phyloP scores from a whole-genome alignment of 2,329 filamentous ascomycete genomes.

The Calonectria hongkongensis region DNA sequence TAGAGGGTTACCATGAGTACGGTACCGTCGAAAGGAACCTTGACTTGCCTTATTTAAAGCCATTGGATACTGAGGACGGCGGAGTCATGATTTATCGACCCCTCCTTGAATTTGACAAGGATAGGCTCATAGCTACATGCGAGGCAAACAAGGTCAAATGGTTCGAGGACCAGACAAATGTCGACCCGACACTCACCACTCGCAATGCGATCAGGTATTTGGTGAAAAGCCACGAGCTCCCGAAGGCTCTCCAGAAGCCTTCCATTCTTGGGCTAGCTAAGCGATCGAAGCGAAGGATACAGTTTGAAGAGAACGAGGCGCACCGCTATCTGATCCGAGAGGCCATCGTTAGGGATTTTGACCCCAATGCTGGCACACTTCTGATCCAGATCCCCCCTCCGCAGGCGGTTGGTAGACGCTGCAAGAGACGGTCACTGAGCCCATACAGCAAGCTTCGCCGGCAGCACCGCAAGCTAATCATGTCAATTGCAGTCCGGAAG shows the following conservation, averaged over 20 bases:
- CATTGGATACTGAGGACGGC: conserved; percentile 73
- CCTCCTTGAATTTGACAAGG: conserved; percentile 82
- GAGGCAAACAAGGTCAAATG: conserved; percentile 79
- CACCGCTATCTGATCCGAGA: conserved; percentile 71
- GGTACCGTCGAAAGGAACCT: conserved; percentile 44
- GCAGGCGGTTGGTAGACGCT: conserved; percentile 40
- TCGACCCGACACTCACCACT: conserved; percentile 83
- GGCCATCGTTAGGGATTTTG: conserved; percentile 67
- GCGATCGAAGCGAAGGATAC: conserved; percentile 67
- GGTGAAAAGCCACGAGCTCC: conserved; percentile 75
- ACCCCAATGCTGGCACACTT: conserved; percentile 69
- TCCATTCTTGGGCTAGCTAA: conserved; percentile 77
- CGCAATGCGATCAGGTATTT: conserved; percentile 88
- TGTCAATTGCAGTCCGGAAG: conserved; percentile 67
- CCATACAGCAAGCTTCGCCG: conserved; percentile 53
- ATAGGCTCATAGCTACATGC: conserved; percentile 84
- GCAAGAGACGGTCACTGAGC: conserved; percentile 50
- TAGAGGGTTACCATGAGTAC: conserved; percentile 56
- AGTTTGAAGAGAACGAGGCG: conserved; percentile 70
- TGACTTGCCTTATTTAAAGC: conserved; percentile 58
- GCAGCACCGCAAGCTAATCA: conserved; percentile 64
- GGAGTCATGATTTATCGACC: conserved; percentile 82
- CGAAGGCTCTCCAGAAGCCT: conserved; percentile 80
- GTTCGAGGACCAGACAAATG: conserved; percentile 91
- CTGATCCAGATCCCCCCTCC: conserved; percentile 65